Percentiles rank a stretch among this genome's conserved stretches.
phyloP scores from a whole-genome alignment of 345 rosid genomes.

The Salix purpurea region DNA sequence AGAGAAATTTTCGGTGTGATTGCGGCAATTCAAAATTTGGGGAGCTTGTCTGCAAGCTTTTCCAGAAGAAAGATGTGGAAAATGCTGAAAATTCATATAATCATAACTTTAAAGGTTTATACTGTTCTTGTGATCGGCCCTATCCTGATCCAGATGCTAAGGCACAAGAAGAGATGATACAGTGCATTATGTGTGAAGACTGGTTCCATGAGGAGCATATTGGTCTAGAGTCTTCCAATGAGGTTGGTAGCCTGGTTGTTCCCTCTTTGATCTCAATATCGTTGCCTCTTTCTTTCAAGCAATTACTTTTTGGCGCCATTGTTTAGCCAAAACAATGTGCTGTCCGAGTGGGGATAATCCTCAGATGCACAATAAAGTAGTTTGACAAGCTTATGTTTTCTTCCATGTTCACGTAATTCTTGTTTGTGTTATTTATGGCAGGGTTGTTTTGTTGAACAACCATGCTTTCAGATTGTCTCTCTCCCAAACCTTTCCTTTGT shows the following conservation, averaged over 20 bases:
- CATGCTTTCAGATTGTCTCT: neutral
- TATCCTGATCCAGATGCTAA: slow-evolving; percentile 90
- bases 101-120: slow-evolving; percentile 86
- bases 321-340: neutral
- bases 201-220: slow-evolving; percentile 98
- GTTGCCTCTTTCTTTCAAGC: neutral
- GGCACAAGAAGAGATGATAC: slow-evolving; percentile 95
- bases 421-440: neutral
- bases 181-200: slow-evolving; percentile 93
- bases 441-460: neutral
- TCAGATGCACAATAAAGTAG: neutral
- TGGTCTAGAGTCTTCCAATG: slow-evolving; percentile 50
- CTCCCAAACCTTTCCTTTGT: neutral
- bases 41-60: slow-evolving; percentile 74
- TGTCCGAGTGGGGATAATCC: neutral
- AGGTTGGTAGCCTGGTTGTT: slow-evolving; percentile 39
- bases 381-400: neutral
- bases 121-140: slow-evolving; percentile 74
- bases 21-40: slow-evolving; percentile 95
- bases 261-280: neutral
- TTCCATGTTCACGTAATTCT: neutral
- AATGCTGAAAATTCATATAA: slow-evolving; percentile 75
- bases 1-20: slow-evolving; percentile 84
- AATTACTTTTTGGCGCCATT: neutral
- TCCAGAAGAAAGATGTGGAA: slow-evolving; percentile 63